phyloP scores from a whole-genome alignment of 768 basidiomycete genomes.

The Holtermanniella nyarrowii region DNA sequence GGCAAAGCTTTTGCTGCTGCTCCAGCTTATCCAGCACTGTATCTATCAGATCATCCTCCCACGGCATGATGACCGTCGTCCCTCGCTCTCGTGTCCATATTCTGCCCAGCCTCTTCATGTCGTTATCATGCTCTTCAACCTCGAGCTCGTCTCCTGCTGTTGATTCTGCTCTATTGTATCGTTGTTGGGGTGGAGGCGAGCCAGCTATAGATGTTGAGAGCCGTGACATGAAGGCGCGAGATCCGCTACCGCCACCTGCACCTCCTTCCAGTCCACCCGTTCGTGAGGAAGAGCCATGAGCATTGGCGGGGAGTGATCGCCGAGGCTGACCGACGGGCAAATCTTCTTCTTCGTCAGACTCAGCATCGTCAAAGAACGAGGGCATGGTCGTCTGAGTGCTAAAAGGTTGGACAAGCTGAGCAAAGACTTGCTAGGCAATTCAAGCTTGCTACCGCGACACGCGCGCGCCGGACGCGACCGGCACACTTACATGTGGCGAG shows the following conservation, averaged over 20 bases:
- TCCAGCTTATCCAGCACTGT: constrained; percentile 29
- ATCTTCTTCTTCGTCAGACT: background rate
- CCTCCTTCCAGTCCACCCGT: background rate
- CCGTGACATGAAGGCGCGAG: background rate
- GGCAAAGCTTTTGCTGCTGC: constrained; percentile 54
- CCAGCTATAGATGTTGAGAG: background rate
- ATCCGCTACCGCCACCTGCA: background rate
- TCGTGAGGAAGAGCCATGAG: background rate
- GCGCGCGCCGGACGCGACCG: too few relatives aligned
- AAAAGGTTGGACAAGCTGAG: too few relatives aligned
- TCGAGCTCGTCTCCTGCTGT: constrained; percentile 5
- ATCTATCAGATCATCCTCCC: constrained; percentile 39
- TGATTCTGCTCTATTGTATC: too few relatives aligned
- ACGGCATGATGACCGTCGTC: constrained; percentile 29
- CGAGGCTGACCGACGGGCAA: background rate
- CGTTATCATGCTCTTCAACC: constrained; percentile 19
- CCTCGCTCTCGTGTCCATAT: constrained; percentile 36
- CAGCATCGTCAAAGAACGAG: background rate
- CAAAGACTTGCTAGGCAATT: too few relatives aligned
- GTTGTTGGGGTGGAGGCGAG: background rate
- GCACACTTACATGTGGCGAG: too few relatives aligned
- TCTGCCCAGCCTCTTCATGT: constrained; percentile 24
- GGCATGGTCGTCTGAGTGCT: too few relatives aligned
- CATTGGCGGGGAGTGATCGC: background rate
- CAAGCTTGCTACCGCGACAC: too few relatives aligned